phyloP scores from a whole-genome alignment of 2,329 filamentous ascomycete species.

The Aurifilum marmelostoma region DNA sequence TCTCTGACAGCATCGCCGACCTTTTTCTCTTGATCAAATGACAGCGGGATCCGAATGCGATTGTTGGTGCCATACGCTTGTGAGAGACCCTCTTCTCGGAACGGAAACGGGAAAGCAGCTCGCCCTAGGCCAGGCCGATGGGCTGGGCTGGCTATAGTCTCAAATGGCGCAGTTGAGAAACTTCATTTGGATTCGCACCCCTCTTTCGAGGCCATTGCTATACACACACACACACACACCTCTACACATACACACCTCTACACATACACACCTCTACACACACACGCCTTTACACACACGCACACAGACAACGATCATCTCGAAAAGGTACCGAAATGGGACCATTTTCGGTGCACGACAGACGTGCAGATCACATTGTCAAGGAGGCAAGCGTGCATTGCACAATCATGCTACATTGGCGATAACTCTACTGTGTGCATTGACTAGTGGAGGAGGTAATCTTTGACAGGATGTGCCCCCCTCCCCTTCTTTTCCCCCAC shows the following conservation, averaged over 20 bases:
- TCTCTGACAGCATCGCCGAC: background rate
- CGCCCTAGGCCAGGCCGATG: constrained; percentile 15
- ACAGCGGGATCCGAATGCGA: constrained; percentile 6
- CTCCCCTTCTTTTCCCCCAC: too few relatives aligned
- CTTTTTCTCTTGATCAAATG: background rate
- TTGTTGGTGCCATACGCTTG: background rate
- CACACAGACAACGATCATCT: background rate
- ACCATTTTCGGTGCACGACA: constrained; percentile 1
- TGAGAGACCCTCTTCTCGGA: background rate
- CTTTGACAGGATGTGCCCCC: background rate
- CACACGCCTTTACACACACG: too few relatives aligned
- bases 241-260: background rate
- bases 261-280: too few relatives aligned
- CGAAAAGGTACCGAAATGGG: constrained; percentile 5
- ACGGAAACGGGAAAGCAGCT: constrained; percentile 11
- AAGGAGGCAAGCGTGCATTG: background rate
- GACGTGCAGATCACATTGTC: background rate
- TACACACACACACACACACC: background rate
- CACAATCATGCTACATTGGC: background rate
- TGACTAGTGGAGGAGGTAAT: background rate
- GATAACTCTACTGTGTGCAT: background rate
- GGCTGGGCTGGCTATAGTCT: background rate
- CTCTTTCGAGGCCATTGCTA: too few relatives aligned
- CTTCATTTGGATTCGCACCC: too few relatives aligned
- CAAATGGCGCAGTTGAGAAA: background rate